Base-by-base conservation (phyloP, 2,329 filamentous ascomycete genomes). In the Dactylonectria macrodidyma region DNA sequence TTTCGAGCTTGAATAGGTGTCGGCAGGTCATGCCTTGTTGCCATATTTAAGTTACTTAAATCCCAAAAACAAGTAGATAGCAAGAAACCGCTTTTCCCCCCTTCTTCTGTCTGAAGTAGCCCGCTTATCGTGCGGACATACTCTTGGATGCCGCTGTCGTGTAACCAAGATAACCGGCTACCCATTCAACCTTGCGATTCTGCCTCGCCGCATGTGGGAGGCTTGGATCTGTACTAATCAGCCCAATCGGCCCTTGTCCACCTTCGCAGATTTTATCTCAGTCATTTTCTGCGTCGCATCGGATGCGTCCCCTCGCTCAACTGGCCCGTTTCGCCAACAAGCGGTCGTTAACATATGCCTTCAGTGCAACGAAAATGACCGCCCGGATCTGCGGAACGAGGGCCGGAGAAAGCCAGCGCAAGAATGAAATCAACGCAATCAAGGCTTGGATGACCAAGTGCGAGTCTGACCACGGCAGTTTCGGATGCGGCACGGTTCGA, bases 381-480 rank as follows among this genome's bases (percentile, higher is more conserved):
- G 5, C 4, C 26, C 26, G 3, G 14, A 51, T n/a, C 5, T 51
- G 16, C 6, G 26, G 19, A 8, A n/a, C 16, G 6, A 12, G 26
- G 14, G 12, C 24, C 1, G 22, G 22, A 11, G 11, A n/a, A 3
- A 34, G 48, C 16, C 7, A 6, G 41, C 41, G 41, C 11, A 19
- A 33, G 16, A 26, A 26, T 9, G 48, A 51, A 19, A 51, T 51
- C 10, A n/a, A 33, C n/a, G 26, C 48, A 10, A 34, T 51, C 48
- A 19, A 50, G 33, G 48, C 60, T 8, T 63, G 60, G 60, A 33
- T 51, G 48, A 16, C 48, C 8, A 33, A 8, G n/a, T 56, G 52
- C 22, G n/a, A 9, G 7, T 41, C 52, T 11, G 33, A 41, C 14
- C 52, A 56, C 36, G 52, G 12, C 34, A 36, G 5, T 14, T 24